Evolutionary conservation across 108 stramenopile genomes (phyloP).

Genomic region (Nannochloropsis salina): DNA sequence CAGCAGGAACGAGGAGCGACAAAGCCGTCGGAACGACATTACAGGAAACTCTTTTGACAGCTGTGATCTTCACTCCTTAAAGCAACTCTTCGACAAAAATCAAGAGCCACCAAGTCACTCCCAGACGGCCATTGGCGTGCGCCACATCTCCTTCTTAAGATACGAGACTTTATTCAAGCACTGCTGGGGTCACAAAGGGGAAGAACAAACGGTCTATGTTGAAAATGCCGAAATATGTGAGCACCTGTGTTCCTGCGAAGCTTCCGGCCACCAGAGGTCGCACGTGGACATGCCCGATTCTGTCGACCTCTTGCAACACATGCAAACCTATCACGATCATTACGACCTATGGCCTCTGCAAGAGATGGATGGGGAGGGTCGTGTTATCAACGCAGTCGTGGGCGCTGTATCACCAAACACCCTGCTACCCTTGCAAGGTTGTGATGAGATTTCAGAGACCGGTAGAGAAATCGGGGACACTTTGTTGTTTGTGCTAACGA

Average conservation of each 20-base stretch:
- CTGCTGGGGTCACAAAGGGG: too few species aligned
- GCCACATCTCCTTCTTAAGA: neutral
- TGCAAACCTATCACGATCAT: neutral
- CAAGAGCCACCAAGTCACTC: conserved; percentile 11
- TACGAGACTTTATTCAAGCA: too few species aligned
- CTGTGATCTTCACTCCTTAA: neutral
- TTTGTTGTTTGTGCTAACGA: neutral
- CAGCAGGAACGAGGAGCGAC: neutral
- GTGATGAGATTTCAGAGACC: neutral
- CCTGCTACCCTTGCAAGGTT: neutral
- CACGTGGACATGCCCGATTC: neutral
- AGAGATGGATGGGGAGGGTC: neutral
- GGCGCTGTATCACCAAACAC: neutral
- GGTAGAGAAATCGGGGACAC: neutral
- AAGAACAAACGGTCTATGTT: too few species aligned
- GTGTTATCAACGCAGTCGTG: neutral
- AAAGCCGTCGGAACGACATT: too few species aligned
- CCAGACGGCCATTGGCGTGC: neutral
- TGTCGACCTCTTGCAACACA: neutral
- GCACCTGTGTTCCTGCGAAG: too few species aligned
- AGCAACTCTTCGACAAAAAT: neutral
- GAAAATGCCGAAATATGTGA: too few species aligned
- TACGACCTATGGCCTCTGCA: neutral
- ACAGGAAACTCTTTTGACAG: neutral
- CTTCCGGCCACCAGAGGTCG: too few species aligned